Base-by-base conservation (phyloP, 2,329 filamentous ascomycete species). In the Stachybotrys chlorohalonatus region DNA sequence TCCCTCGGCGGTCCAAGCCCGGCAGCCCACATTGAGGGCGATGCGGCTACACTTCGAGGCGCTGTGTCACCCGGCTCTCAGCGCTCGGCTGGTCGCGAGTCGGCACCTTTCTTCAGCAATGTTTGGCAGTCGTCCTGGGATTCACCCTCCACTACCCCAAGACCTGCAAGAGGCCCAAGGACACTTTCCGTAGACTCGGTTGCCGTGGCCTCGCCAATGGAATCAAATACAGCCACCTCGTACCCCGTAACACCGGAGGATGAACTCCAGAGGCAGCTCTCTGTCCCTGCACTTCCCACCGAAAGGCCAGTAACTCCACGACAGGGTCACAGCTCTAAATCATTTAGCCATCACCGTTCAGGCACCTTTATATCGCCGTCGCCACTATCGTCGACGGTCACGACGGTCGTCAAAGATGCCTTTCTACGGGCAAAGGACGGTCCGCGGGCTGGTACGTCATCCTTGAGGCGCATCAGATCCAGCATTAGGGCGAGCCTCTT, bases 301-400 rank as follows among this genome's bases (percentile, higher is more conserved):
- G 66, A 70, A 30, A 58, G 64, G 24, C 59, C 62, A 11, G 59
- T 63, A 16, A 64, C 66, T 54, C 67, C 63, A 51, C 70, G 61
- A 54, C 58, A 65, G 16, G 55, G 60, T 8, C 57, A 63, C 63
- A 71, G 60, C 52, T 24, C 24, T 4, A 24, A 24, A 24, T 24
- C 24, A 24, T 24, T 24, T 24, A 64, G 56, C 53, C 64, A 60
- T 47, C 60, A 57, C 58, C 58, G 68, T 60, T 57, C 74, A 31
- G 75, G 75, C 36, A 73, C 76, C 2, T 75, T 84, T 45, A 81
- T 83, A 57, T 83, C 80, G 3, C 81, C 81, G 11, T 83, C 81
- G 0, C 81, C 81, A 0, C 72, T 84, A 39, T 82, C 80, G 1
- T 82, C 80, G 0, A 83, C 81, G 1, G 77, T 84, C 45, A 81